Evolutionary conservation across 768 basidiomycete genomes (phyloP), one percentile per base, ranked within the genome.

Genomic region (Rhizopogon rudus): DNA sequence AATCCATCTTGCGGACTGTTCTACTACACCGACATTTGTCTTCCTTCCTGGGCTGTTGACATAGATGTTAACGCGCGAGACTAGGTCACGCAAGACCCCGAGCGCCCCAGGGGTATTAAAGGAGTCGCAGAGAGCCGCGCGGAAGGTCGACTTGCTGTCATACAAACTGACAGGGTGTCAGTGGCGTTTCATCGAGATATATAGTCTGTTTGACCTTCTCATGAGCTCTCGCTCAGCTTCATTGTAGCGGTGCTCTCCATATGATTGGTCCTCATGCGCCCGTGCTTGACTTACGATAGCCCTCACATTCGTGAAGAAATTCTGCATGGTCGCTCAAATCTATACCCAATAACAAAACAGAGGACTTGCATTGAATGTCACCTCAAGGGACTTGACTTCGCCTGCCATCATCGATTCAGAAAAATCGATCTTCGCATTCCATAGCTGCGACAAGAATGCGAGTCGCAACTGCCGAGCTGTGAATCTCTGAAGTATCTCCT

Each of bases 361-460:
- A 45, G 31, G 48, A 67, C 84, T 65, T 63, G 97, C 96, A 69
- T 97, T 95, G 62, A 98, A 79, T 14, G 84, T 81, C 5, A 77
- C 77, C 71, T 99, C 97, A 28, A 93, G 79, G 53, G 81, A 86
- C 59, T 86, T 84, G 16, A 96, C 92, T 76, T 98, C 95, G 31
- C 87, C 84, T 33, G 86, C 87, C 90, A 92, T 91, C 54, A 90
- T 71, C 9, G 86, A 86, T 65, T 94, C 91, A 31, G 93, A 95
- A 70, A 97, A 97, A 69, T 99, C 97, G 51, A 98, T 81, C 69
- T 91, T 91, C 20, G 89, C 79, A 67, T 88, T 93, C 97, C 97
- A 99, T 37, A 86, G 73, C 65, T 95, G 93, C 5, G 85, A 82
- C 61, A 98, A 73, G 77, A 99, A 99, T 0, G 91, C 90, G 5